Percentiles rank a stretch among this genome's conserved stretches.
Conservation (phyloP, 1,284 basidiomycete species). For the Golubevia sp. region DNA sequence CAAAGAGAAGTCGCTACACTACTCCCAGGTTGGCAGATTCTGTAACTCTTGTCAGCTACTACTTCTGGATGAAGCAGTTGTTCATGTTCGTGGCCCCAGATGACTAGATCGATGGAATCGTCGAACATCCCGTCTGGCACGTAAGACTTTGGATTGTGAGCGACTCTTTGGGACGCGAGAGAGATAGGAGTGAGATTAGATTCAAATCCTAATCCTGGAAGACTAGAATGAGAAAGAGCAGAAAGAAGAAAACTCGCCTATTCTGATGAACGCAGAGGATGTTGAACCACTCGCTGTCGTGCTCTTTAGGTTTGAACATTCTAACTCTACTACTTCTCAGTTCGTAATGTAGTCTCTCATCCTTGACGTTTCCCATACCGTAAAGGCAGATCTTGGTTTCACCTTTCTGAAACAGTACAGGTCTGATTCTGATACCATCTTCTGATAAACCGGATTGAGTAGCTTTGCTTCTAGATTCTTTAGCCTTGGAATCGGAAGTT, state of each 20-base stretch:
- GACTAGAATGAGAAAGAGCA: not conserved
- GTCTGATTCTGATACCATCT: constrained; percentile 82
- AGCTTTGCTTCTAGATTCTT: constrained; percentile 32
- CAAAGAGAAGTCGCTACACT: constrained; percentile 83
- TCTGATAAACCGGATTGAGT: constrained; percentile 68
- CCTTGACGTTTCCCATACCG: constrained; percentile 95
- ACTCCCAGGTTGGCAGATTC: constrained; percentile 91
- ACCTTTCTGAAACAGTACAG: constrained; percentile 88
- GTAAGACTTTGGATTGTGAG: constrained; percentile 86
- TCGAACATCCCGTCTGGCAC: constrained; percentile 98
- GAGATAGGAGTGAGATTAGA: not conserved
- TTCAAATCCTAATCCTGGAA: not conserved
- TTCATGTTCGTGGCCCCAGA: constrained; percentile 99
- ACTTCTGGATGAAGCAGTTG: constrained; percentile 87
- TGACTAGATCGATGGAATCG: constrained; percentile 86
- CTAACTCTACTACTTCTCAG: constrained; percentile 87
- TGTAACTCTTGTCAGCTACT: constrained; percentile 88
- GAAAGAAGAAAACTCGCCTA: constrained; percentile 69
- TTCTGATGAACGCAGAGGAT: constrained; percentile 93
- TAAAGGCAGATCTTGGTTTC: constrained; percentile 84
- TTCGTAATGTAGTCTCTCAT: constrained; percentile 94
- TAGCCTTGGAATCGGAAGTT: constrained; percentile 6
- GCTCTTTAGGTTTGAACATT: constrained; percentile 89
- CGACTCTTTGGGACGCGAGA: constrained; percentile 69
- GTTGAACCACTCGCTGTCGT: constrained; percentile 86